Base-by-base conservation (phyloP, 352 stramenopile species). In the Pythium rhizo-oryzae region DNA sequence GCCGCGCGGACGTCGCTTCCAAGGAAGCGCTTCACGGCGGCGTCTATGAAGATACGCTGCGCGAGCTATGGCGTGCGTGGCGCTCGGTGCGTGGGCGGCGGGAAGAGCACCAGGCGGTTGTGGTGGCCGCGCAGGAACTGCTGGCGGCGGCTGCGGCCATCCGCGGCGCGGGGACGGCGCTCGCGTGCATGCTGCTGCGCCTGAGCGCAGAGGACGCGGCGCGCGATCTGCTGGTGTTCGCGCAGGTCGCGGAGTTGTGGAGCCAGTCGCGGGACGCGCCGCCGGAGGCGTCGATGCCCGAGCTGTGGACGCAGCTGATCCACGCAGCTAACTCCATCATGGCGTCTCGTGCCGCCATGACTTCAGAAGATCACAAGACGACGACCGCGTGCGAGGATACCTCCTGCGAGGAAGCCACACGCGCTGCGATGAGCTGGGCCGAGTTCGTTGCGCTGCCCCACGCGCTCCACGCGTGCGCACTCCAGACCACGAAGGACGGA, bases 121-220 rank as follows among this genome's bases (percentile, higher is more conserved):
- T 47, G 25, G 57, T 28, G 0, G 33, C 18, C n/a, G 23, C 53
- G 28, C 23, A 55, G 2, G 5, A 62, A 24, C 39, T 71, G 25
- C 55, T 70, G 13, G 21, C 49, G 37, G 51, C 56, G 37, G 65
- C 81, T 4, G 59, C 75, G 16, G 70, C 62, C 8, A 70, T 58
- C 44, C 12, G 18, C 41, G 28, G 53, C 69, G 59, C 80, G 53
- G 71, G 86, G 30, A 51, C 60, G 21, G 52, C 74, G 6, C 72
- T 90, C 25, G 18, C 75, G 54, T n/a, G 28, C 1, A 70, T 58
- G 50, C 33, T 89, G 33, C 51, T 90, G 37, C 78, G 79, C 21
- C 56, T 55, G 18, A 66, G 84, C 35, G 59, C 28, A 24, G 52
- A 37, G 8, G 80, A 90, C 56, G 69, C 76, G 33, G 41, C 52